Evolutionary conservation across 176 grass and related monocot genomes (phyloP).

Genomic region (Dactylis glomerata): DNA sequence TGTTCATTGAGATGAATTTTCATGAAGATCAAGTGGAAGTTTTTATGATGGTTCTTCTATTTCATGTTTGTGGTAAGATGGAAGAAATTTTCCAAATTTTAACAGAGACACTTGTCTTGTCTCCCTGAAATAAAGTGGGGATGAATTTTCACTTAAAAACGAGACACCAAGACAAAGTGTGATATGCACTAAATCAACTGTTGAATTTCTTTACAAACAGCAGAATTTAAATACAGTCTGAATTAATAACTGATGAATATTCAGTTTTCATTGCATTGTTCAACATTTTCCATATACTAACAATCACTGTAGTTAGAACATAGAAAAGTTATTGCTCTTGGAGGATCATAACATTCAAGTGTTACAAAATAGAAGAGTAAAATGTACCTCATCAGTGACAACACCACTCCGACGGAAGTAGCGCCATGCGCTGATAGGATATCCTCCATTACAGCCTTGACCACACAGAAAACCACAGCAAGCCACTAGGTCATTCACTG

Average conservation of each 20-base stretch:
- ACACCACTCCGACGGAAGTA: slow-evolving; percentile 83
- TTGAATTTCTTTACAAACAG: neutral
- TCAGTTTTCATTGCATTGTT: neutral
- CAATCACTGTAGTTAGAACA: neutral
- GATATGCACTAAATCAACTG: neutral
- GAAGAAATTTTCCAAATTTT: neutral
- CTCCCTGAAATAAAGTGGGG: neutral
- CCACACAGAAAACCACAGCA: slow-evolving; percentile 98
- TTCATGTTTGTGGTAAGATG: neutral
- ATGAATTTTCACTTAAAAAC: neutral
- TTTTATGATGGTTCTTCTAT: neutral
- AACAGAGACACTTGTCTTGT: neutral
- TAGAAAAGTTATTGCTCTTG: neutral
- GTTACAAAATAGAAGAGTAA: neutral
- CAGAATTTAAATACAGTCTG: neutral
- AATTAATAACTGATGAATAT: neutral
- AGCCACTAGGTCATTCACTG: slow-evolving; percentile 81
- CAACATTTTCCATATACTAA: neutral
- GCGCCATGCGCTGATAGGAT: slow-evolving; percentile 76
- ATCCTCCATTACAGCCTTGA: slow-evolving; percentile 93
- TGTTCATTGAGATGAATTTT: neutral
- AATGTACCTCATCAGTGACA: slow-evolving; percentile 84
- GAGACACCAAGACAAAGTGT: neutral
- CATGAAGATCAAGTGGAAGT: neutral
- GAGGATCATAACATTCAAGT: neutral